These are phyloP conservation scores for Rhodotorula sp. DNA, from an alignment of 1,284 basidiomycete genomes.

Conservation along the genomic window DNA sequence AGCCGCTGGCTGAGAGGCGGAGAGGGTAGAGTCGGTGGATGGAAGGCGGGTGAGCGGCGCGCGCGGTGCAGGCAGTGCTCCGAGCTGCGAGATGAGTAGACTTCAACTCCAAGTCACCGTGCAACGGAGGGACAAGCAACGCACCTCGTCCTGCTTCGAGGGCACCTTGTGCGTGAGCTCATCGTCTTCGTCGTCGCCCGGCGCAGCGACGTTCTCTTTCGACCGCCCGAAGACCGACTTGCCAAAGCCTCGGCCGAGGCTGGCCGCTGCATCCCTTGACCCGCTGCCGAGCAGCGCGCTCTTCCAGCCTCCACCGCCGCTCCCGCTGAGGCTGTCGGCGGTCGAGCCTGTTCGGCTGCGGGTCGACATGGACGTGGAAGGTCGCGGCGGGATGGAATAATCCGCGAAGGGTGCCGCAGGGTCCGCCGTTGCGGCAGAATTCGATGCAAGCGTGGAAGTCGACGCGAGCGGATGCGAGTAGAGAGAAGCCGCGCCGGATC, in stretches of 20 bases:
- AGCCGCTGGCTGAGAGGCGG: constrained; percentile 1
- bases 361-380: constrained; percentile 22
- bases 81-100: neutral
- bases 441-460: neutral
- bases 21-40: constrained; percentile 1
- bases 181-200: neutral
- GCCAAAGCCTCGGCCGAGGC: constrained; percentile 15
- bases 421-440: neutral
- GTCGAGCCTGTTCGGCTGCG: constrained; percentile 4
- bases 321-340: neutral
- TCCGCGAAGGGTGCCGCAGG: neutral
- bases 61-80: neutral
- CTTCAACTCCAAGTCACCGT: too few relatives aligned
- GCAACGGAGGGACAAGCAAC: neutral
- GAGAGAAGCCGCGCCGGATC: neutral
- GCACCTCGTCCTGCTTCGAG: constrained; percentile 7
- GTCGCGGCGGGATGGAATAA: neutral
- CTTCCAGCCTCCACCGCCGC: constrained; percentile 11
- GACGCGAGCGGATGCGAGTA: neutral
- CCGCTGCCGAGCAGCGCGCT: neutral
- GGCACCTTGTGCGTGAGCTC: constrained; percentile 15
- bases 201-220: neutral
- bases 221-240: neutral
- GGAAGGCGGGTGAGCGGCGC: neutral
- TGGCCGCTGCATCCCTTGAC: neutral